A percentile compares a stretch with the other conserved stretches of the same genome.
phyloP scores from a whole-genome alignment of 305 asterid genomes.

The Salvia sclarea region DNA sequence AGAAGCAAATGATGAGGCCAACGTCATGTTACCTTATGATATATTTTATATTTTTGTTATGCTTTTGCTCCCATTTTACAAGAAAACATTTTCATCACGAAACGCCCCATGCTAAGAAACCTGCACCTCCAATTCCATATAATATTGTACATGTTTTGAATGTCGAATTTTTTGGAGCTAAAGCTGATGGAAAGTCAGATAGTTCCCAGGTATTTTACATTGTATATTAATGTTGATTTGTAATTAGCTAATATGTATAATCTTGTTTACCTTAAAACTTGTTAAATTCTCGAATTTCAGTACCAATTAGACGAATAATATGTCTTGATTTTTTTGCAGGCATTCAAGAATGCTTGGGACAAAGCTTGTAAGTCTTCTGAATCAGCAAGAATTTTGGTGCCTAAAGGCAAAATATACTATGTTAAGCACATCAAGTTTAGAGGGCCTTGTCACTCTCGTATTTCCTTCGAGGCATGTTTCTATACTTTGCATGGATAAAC shows the following conservation, averaged over 20 bases:
- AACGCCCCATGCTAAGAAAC: slow-evolving; percentile 8
- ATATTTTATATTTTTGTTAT: slow-evolving; percentile 35
- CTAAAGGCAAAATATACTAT: slow-evolving; percentile 50
- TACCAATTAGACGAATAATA: neutral
- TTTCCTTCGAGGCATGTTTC: slow-evolving; percentile 56
- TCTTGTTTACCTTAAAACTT: slow-evolving; percentile 4
- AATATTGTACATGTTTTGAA: slow-evolving; percentile 27
- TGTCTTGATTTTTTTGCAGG: slow-evolving; percentile 41
- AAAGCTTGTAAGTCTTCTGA: slow-evolving; percentile 51
- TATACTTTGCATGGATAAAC: neutral
- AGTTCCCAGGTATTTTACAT: slow-evolving; percentile 65
- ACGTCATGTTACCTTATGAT: slow-evolving; percentile 23
- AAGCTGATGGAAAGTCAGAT: slow-evolving; percentile 58
- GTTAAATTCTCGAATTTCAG: neutral
- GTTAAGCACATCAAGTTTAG: slow-evolving; percentile 53
- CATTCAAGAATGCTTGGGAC: slow-evolving; percentile 74
- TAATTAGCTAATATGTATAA: too few species aligned
- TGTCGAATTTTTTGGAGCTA: slow-evolving; percentile 77
- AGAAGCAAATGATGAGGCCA: slow-evolving; percentile 37
- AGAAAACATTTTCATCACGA: slow-evolving; percentile 24
- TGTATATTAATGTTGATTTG: too few species aligned
- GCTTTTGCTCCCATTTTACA: slow-evolving; percentile 36
- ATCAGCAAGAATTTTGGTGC: slow-evolving; percentile 48
- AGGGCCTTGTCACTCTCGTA: slow-evolving; percentile 54
- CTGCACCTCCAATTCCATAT: neutral